A percentile compares a stretch with the other conserved stretches of the same genome.
phyloP scores from a whole-genome alignment of 345 rosid genomes.

The Murraya koenigii region DNA sequence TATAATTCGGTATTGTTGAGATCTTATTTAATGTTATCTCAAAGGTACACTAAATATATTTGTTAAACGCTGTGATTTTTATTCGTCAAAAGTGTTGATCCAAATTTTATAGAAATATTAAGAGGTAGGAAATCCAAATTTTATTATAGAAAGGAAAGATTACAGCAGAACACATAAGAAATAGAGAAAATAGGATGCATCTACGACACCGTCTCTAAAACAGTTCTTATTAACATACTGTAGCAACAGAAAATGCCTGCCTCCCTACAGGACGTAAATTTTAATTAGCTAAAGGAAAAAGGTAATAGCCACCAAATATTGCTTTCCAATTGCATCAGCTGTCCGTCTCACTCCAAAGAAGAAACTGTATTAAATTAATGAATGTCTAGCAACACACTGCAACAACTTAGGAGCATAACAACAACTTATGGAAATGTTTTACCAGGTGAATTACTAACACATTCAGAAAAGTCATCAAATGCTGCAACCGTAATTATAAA shows the following conservation, averaged over 20 bases:
- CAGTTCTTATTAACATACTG: too few species aligned
- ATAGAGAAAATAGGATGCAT: background rate
- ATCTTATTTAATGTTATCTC: background rate
- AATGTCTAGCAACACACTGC: background rate
- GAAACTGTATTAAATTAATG: background rate
- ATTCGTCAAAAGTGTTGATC: background rate
- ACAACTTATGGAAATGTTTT: background rate
- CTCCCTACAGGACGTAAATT: too few species aligned
- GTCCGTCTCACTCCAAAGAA: background rate
- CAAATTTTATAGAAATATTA: background rate
- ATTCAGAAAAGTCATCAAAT: background rate
- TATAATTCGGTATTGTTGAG: background rate
- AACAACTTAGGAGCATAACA: background rate
- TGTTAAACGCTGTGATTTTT: background rate
- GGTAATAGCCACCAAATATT: background rate
- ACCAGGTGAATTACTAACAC: too few species aligned
- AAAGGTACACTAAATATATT: background rate
- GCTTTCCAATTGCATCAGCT: background rate
- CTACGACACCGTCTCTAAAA: background rate
- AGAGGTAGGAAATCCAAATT: background rate
- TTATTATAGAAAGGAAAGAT: background rate
- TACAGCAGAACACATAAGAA: background rate
- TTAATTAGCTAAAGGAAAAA: too few species aligned
- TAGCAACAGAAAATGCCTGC: too few species aligned
- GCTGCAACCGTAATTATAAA: background rate